Conservation (phyloP, 1,284 basidiomycete genomes). For the Puccinia coronata region DNA sequence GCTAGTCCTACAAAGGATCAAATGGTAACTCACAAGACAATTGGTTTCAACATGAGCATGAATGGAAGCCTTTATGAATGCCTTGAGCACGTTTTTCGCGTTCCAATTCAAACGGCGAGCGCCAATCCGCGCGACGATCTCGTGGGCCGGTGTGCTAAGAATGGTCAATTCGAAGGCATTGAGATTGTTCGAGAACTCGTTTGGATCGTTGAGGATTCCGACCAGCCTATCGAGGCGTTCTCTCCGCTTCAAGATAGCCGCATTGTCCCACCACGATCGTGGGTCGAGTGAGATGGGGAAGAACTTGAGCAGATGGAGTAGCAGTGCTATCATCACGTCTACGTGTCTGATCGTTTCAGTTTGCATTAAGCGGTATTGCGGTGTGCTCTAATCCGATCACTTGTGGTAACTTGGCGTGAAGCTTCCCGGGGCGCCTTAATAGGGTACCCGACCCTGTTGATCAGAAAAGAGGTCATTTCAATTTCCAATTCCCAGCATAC, state of each 20-base stretch:
- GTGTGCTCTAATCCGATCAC: no score
- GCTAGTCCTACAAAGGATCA: neutral
- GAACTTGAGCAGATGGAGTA: conserved; percentile 29
- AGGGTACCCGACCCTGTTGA: no score
- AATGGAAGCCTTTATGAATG: conserved; percentile 70
- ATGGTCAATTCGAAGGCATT: conserved; percentile 53
- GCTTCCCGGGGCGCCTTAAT: no score
- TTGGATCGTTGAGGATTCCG: conserved; percentile 32
- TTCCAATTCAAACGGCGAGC: conserved; percentile 64
- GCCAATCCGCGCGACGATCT: conserved; percentile 54
- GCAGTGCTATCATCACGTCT: conserved; percentile 25
- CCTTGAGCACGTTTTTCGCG: conserved; percentile 70
- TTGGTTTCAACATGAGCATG: conserved; percentile 71
- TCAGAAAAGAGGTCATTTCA: no score
- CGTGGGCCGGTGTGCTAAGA: conserved; percentile 53
- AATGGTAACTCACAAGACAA: conserved; percentile 69
- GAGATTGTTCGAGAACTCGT: conserved; percentile 34
- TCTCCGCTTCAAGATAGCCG: conserved; percentile 7
- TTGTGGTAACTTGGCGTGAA: no score
- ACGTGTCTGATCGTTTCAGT: neutral
- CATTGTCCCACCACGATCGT: conserved; percentile 23
- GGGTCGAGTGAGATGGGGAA: conserved; percentile 18
- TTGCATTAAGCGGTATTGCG: no score
- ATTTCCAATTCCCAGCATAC: no score
- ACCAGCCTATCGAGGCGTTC: conserved; percentile 30